Evolutionary conservation across 495 filamentous ascomycete genomes (phyloP).

Genomic region (Hypoxylon intermedium): DNA sequence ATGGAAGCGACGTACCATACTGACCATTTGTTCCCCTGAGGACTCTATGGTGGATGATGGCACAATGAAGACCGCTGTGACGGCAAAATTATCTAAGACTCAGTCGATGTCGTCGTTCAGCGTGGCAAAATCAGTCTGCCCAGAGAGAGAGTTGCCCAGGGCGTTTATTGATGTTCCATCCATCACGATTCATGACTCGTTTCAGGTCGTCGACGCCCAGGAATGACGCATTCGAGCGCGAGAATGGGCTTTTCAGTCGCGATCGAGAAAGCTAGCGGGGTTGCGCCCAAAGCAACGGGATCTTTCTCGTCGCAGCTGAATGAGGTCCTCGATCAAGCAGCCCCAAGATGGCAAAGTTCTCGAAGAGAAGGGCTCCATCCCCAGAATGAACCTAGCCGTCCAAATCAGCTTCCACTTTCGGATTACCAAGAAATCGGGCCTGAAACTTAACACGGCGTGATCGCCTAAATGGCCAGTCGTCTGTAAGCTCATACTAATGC

Average conservation of each 20-base stretch:
- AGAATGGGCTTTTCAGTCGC: slow-evolving; percentile 10
- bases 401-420: slow-evolving; percentile 25
- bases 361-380: neutral
- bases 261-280: neutral
- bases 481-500: slow-evolving; percentile 18
- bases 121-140: too few relatives aligned
- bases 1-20: too few relatives aligned
- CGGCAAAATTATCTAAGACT: too few relatives aligned
- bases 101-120: too few relatives aligned
- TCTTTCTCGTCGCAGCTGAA: neutral
- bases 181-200: too few relatives aligned
- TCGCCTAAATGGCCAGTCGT: slow-evolving; percentile 21
- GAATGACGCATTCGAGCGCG: slow-evolving; percentile 13
- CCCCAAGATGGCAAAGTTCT: slow-evolving; percentile 15
- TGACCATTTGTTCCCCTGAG: too few relatives aligned
- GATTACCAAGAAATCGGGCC: slow-evolving; percentile 9
- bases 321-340: slow-evolving; percentile 2
- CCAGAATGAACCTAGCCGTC: slow-evolving; percentile 1
- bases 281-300: neutral
- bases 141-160: too few relatives aligned
- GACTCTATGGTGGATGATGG: too few relatives aligned
- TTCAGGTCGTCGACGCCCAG: neutral
- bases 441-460: slow-evolving; percentile 20
- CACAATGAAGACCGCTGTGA: too few relatives aligned
- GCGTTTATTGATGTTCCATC: too few relatives aligned